Percentiles rank a stretch among this genome's conserved stretches.
phyloP scores from a whole-genome alignment of 106 monocot genomes.

The Platanthera zijinensis region DNA sequence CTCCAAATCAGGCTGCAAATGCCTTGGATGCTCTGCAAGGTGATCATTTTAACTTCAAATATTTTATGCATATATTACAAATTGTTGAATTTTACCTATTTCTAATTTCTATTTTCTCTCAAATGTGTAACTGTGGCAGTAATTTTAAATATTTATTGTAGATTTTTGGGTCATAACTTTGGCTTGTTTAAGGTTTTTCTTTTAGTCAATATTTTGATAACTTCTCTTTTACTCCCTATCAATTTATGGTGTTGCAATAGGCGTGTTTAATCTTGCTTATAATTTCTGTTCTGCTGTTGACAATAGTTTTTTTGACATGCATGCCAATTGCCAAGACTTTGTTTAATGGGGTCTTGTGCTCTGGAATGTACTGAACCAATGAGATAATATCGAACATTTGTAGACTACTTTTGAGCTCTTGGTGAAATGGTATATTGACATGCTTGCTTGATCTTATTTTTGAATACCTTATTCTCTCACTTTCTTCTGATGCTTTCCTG shows the following conservation, averaged over 20 bases:
- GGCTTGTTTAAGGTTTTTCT: neutral
- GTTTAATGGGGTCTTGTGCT: too few species aligned
- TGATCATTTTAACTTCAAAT: slow-evolving; percentile 11
- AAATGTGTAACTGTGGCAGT: neutral
- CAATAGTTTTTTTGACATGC: too few species aligned
- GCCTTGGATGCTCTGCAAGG: slow-evolving; percentile 47
- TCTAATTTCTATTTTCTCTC: neutral
- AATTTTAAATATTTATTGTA: neutral
- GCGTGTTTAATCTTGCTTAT: neutral
- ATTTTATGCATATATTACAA: neutral
- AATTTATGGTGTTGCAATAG: neutral
- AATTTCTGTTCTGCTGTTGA: neutral
- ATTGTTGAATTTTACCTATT: neutral
- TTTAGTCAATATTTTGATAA: neutral
- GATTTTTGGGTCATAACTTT: neutral
- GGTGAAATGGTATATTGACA: too few species aligned
- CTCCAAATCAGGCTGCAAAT: slow-evolving; percentile 24
- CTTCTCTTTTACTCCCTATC: neutral
- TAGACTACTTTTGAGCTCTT: too few species aligned
- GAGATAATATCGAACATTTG: too few species aligned
- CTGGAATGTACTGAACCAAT: too few species aligned
- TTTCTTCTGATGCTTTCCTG: too few species aligned
- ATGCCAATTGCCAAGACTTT: too few species aligned
- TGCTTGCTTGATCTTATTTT: too few species aligned
- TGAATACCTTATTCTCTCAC: too few species aligned